phyloP scores from a whole-genome alignment of 441 rosid species.

The Cnidoscolus chayamansa region DNA sequence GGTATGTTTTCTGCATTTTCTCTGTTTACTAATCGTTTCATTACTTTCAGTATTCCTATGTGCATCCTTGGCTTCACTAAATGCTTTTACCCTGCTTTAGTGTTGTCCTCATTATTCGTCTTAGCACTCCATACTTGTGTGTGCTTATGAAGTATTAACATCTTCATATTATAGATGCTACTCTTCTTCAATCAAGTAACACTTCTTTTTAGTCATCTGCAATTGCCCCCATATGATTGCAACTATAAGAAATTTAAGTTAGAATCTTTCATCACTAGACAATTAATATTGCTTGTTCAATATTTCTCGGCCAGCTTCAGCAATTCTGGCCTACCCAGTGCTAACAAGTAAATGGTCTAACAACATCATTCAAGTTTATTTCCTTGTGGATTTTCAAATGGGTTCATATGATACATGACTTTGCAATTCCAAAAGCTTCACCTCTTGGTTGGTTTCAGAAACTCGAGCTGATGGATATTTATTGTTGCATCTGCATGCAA shows the following conservation, averaged over 20 bases:
- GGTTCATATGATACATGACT: not conserved
- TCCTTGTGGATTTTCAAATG: not conserved
- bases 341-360: not conserved
- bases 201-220: not conserved
- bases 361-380: not conserved
- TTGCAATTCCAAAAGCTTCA: not conserved
- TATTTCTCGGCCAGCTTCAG: not conserved
- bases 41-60: not conserved
- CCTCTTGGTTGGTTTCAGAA: too few species aligned
- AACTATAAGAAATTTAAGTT: not conserved
- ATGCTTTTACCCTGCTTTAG: too few species aligned
- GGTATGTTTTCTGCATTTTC: conserved; percentile 37
- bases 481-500: not conserved
- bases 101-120: not conserved
- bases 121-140: not conserved
- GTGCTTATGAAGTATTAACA: not conserved
- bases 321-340: not conserved
- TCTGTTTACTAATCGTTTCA: not conserved
- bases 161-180: not conserved
- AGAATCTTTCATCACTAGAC: not conserved
- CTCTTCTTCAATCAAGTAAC: not conserved
- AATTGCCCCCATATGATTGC: not conserved
- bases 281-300: too few species aligned
- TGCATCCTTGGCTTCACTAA: not conserved
- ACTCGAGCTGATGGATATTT: not conserved